Evolutionary conservation across 768 basidiomycete species (phyloP).

Genomic region (Leucocoprinus sp.): DNA sequence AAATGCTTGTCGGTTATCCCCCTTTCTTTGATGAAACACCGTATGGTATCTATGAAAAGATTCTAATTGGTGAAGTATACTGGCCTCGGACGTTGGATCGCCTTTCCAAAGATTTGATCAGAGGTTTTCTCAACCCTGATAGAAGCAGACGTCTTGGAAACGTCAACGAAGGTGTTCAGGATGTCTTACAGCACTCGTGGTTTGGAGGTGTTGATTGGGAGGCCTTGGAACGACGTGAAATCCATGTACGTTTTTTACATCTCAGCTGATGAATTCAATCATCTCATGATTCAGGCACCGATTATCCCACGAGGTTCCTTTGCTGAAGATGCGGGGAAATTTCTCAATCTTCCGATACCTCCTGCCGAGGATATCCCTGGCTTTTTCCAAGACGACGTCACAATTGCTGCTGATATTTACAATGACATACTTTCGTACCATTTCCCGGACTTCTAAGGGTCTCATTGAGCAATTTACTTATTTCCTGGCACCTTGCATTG

Average conservation of each 20-base stretch:
- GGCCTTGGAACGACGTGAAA: conserved; percentile 77
- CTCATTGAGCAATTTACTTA: neutral
- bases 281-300: conserved; percentile 49
- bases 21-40: conserved; percentile 99
- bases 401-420: conserved; percentile 49
- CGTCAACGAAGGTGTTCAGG: conserved; percentile 84
- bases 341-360: conserved; percentile 73
- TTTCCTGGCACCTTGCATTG: neutral
- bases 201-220: conserved; percentile 94
- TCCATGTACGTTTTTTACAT: conserved; percentile 47
- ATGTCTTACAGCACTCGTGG: conserved; percentile 90
- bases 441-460: conserved; percentile 63
- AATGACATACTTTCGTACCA: conserved; percentile 64
- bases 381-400: conserved; percentile 54
- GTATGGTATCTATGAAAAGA: conserved; percentile 97
- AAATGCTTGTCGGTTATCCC: conserved; percentile 98
- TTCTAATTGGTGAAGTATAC: conserved; percentile 77
- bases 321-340: conserved; percentile 80
- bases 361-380: conserved; percentile 75
- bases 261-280: neutral
- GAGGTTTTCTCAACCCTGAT: conserved; percentile 85
- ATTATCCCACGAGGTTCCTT: conserved; percentile 79
- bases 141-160: conserved; percentile 89
- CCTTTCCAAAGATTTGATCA: conserved; percentile 82
- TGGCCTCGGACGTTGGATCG: conserved; percentile 91